Evolutionary conservation across 192 early-diverging fungal genomes (phyloP).

Genomic region (Mortierella antarctica): DNA sequence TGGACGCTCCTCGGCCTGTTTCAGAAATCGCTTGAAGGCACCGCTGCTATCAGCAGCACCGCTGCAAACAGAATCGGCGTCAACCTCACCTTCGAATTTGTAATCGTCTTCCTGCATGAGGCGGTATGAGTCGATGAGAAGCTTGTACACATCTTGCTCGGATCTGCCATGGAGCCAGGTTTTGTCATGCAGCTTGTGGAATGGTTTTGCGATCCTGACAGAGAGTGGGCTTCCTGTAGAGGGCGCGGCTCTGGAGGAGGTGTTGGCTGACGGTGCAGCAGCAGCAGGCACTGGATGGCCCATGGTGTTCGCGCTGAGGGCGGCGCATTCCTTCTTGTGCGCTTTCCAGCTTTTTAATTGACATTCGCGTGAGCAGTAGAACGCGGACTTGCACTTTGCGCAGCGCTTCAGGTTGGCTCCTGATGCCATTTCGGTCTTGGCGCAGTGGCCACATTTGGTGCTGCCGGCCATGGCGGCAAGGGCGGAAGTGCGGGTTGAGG

Average conservation of each 20-base stretch:
- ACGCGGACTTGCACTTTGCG: neutral
- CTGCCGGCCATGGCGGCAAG: no score
- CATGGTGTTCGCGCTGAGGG: no score
- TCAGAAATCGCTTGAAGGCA: constrained; percentile 12
- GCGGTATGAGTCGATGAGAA: constrained; percentile 29
- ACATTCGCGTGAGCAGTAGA: constrained; percentile 20
- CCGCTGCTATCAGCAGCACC: constrained; percentile 7
- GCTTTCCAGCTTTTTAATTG: constrained; percentile 8
- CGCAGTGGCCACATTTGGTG: no score
- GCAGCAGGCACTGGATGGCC: neutral
- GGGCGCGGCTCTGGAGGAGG: neutral
- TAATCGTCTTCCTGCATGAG: constrained; percentile 28
- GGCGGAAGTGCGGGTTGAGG: no score
- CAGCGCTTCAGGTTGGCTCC: constrained; percentile 5
- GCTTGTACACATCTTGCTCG: constrained; percentile 23
- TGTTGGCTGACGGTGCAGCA: neutral
- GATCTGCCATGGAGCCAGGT: constrained; percentile 6
- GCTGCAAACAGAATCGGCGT: constrained; percentile 15
- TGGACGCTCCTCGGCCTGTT: neutral
- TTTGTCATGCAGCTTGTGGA: constrained; percentile 2
- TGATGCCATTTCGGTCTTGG: no score
- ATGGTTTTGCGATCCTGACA: neutral
- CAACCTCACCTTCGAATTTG: constrained; percentile 25
- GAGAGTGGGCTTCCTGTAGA: neutral
- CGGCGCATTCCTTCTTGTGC: constrained; percentile 13